Evolutionary conservation across 768 basidiomycete species (phyloP), one percentile per base, ranked within the genome.

Genomic region (Auriscalpium vulgare): DNA sequence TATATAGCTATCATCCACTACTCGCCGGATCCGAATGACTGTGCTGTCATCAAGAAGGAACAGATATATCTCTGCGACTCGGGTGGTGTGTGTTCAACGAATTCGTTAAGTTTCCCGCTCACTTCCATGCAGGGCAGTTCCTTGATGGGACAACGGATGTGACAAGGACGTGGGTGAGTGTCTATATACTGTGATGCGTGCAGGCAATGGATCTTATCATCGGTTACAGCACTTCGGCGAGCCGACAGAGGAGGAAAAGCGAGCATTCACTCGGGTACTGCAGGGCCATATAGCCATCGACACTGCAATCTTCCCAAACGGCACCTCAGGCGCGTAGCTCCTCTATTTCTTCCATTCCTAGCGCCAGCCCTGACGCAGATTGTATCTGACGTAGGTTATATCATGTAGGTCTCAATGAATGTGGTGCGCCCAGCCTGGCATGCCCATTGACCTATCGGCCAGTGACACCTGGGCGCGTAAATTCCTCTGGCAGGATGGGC

Each of bases 101-200:
- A 23, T 14, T 14, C 38, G 8, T 51, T 19, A 29, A 8, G 19
- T 47, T 23, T 37, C n/a, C 4, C 1, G 44, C 47, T n/a, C 40
- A 48, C 19, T 13, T 29, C n/a, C 2, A 21, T 1, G 16, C 58
- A 87, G 87, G 79, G 2, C 94, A 97, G 71, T 95, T 85, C 71
- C 68, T 82, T 37, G 95, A 98, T 62, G 95, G 95, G 10, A 98
- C 95, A 0, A 99, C 97, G 1, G 95, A 99, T 66, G 88, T 89
- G 14, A 95, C 94, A 1, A 77, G 95, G 45, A 97, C 92, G 58
- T 87, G 83, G 84, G 89, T 87, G 65, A 63, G 80, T 54, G 13
- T 21, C 7, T 51, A 23, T 19, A 0, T 14, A n/a, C 36, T 51
- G 10, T 11, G 52, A 50, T 13, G 34, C 50, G 52, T 34, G 23